These are phyloP conservation scores for Ophiocordyceps camponoti-leonardi DNA, from an alignment of 2,329 filamentous ascomycete genomes.

Conservation along the genomic window DNA sequence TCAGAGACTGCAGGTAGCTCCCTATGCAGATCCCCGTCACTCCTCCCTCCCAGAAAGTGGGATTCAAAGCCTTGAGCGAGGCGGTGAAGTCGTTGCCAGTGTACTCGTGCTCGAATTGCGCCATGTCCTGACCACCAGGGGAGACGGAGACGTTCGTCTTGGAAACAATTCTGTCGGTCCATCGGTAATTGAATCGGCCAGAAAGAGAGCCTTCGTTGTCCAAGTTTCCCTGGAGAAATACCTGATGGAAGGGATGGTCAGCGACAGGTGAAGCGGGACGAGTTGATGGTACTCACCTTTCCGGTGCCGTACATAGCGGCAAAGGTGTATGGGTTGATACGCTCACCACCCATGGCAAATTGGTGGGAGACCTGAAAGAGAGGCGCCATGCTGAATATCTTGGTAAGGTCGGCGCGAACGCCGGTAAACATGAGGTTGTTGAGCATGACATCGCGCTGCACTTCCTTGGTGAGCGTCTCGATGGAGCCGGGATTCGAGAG, in stretches of 20 bases:
- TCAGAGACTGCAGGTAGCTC: slow-evolving; percentile 88
- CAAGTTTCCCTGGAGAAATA: slow-evolving; percentile 89
- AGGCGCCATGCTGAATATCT: slow-evolving; percentile 83
- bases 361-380: slow-evolving; percentile 96
- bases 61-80: slow-evolving; percentile 85
- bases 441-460: slow-evolving; percentile 89
- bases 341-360: slow-evolving; percentile 78
- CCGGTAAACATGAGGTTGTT: slow-evolving; percentile 96
- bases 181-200: slow-evolving; percentile 85
- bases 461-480: slow-evolving; percentile 78
- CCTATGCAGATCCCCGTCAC: slow-evolving; percentile 91
- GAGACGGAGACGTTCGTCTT: slow-evolving; percentile 81
- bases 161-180: slow-evolving; percentile 62
- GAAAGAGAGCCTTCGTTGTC: slow-evolving; percentile 83
- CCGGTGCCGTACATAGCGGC: slow-evolving; percentile 84
- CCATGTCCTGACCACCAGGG: slow-evolving; percentile 66
- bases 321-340: slow-evolving; percentile 87
- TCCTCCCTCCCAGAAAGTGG: slow-evolving; percentile 81
- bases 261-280: background rate
- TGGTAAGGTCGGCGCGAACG: slow-evolving; percentile 88
- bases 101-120: slow-evolving; percentile 93
- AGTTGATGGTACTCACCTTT: slow-evolving; percentile 41
- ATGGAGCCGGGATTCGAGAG: slow-evolving; percentile 85
- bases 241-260: slow-evolving; percentile 28
- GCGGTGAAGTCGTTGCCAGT: slow-evolving; percentile 84